A percentile compares a stretch with the other conserved stretches of the same genome.
Evolutionary conservation across 345 rosid genomes (phyloP).

Genomic region (Sisymbrium altissimum): DNA sequence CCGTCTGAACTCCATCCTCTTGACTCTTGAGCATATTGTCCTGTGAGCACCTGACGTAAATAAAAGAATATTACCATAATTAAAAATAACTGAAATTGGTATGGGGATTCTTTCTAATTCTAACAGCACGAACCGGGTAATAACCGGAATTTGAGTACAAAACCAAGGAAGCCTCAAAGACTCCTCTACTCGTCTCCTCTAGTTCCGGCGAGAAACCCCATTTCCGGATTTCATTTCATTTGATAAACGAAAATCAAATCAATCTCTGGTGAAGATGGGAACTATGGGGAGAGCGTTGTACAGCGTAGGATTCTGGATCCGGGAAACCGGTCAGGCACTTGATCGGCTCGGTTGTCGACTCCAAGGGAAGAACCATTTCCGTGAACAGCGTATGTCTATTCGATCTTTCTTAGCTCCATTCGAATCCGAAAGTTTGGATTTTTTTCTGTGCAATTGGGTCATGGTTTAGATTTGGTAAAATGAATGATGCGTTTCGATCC

Average conservation of each 20-base stretch:
- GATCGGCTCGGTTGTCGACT: conserved; percentile 96
- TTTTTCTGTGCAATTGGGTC: neutral
- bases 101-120: no score
- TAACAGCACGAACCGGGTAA: conserved; percentile 12
- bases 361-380: conserved; percentile 71
- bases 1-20: no score
- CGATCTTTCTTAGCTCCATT: neutral
- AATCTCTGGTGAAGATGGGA: conserved; percentile 41
- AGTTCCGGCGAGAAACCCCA: conserved; percentile 20
- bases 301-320: conserved; percentile 90
- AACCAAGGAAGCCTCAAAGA: conserved; percentile 3
- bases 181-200: neutral
- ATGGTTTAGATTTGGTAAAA: conserved; percentile 1
- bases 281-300: conserved; percentile 75
- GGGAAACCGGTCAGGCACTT: conserved; percentile 93
- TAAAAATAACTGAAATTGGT: no score
- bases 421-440: neutral
- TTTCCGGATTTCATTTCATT: conserved; percentile 11
- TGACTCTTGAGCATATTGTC: no score
- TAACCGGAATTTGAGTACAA: conserved; percentile 12
- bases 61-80: no score
- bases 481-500: neutral
- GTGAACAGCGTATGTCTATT: conserved; percentile 45
- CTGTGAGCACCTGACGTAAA: no score
- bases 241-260: neutral